Evolutionary conservation across 2,329 filamentous ascomycete species (phyloP).

Genomic region (Aspergillus sp.): DNA sequence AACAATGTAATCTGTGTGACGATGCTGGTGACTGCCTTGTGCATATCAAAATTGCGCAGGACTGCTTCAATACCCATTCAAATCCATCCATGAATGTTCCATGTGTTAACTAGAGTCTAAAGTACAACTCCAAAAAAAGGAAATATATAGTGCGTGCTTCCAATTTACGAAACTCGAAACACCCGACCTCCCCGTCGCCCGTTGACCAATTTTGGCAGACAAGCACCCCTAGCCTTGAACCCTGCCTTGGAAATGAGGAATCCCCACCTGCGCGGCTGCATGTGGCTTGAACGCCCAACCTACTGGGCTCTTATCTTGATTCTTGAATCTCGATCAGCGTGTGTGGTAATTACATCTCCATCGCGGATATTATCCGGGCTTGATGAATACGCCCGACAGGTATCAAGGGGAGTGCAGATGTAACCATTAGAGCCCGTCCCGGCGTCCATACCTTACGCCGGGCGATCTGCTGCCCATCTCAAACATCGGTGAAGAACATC

Average conservation of each 20-base stretch:
- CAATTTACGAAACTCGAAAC: neutral
- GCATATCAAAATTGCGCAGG: neutral
- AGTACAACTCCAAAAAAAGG: neutral
- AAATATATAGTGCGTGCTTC: neutral
- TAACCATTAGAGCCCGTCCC: neutral
- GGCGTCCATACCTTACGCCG: neutral
- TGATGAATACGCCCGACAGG: neutral
- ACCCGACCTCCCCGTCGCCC: neutral
- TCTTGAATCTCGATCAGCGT: too few relatives aligned
- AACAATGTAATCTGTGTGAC: neutral
- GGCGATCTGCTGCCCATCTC: neutral
- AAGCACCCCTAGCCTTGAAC: neutral
- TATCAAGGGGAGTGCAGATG: neutral
- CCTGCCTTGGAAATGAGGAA: neutral
- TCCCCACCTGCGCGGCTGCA: conserved; percentile 2
- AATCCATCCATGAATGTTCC: neutral
- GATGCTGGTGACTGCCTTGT: neutral
- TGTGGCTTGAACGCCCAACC: neutral
- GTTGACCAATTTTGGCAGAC: neutral
- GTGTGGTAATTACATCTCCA: neutral
- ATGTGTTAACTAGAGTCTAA: neutral
- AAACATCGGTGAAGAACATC: neutral
- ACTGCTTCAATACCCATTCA: neutral
- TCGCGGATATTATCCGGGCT: neutral
- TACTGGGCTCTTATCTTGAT: conserved; percentile 1